Conservation (phyloP, 371 early-diverging fungal species). For the Rhizopus arrhizus region DNA sequence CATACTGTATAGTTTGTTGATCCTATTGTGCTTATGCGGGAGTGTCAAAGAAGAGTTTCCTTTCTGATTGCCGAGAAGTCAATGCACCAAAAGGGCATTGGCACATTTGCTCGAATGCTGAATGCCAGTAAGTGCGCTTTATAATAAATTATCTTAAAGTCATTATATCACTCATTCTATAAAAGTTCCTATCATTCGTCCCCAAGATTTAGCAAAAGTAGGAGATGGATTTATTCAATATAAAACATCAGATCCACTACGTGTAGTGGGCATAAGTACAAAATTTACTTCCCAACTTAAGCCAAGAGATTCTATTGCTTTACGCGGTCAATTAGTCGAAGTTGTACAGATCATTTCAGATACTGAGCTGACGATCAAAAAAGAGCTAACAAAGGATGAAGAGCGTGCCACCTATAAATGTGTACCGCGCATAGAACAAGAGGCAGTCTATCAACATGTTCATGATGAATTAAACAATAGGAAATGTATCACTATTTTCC, state of each 20-base stretch:
- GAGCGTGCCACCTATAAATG: conserved; percentile 67
- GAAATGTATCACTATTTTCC: conserved; percentile 92
- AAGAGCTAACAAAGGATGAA: conserved; percentile 60
- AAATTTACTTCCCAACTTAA: conserved; percentile 69
- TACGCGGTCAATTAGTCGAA: conserved; percentile 53
- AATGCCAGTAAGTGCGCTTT: conserved; percentile 54
- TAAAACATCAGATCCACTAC: conserved; percentile 62
- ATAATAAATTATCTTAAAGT: not conserved
- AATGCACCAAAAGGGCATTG: conserved; percentile 82
- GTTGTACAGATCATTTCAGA: conserved; percentile 81
- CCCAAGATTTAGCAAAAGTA: conserved; percentile 79
- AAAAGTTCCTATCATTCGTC: conserved; percentile 82
- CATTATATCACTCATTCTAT: conserved; percentile 12
- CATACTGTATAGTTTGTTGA: conserved; percentile 76
- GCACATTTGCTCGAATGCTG: conserved; percentile 71
- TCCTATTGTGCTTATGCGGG: conserved; percentile 79
- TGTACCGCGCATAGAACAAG: conserved; percentile 86
- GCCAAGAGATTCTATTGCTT: conserved; percentile 58
- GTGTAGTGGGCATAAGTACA: conserved; percentile 69
- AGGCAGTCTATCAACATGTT: conserved; percentile 78
- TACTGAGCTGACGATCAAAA: conserved; percentile 68
- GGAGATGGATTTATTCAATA: conserved; percentile 73
- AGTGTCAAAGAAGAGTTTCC: conserved; percentile 75
- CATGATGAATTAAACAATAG: conserved; percentile 73
- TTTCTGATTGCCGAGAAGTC: conserved; percentile 85